Conservation (phyloP, 306 rosid species). For the Cicer pinnatifidum region DNA sequence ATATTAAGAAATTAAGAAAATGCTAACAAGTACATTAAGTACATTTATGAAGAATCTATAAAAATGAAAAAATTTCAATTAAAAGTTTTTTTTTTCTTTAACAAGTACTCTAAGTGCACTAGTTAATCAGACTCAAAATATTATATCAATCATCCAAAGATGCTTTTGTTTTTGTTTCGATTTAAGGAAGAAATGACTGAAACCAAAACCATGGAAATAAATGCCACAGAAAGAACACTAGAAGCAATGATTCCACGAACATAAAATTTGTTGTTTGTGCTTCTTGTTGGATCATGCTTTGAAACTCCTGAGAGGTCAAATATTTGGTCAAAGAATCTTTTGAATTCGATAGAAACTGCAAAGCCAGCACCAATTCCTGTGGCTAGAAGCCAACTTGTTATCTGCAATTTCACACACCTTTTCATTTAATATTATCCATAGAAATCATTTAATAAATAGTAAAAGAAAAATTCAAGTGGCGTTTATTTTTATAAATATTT, state of each 20-base stretch:
- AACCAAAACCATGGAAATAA: conserved; percentile 47
- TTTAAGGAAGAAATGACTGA: conserved; percentile 57
- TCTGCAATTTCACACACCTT: conserved; percentile 37
- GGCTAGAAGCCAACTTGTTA: conserved; percentile 50
- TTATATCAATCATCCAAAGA: conserved; percentile 27
- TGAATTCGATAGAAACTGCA: conserved; percentile 48
- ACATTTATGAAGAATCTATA: too few species aligned
- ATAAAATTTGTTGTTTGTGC: conserved; percentile 42
- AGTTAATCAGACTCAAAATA: too few species aligned
- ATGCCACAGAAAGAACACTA: conserved; percentile 43
- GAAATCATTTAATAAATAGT: too few species aligned
- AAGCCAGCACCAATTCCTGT: conserved; percentile 61
- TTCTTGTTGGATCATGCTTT: conserved; percentile 27
- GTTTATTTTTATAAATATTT: too few species aligned
- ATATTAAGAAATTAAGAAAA: background rate
- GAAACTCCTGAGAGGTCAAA: background rate
- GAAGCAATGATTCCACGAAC: conserved; percentile 44
- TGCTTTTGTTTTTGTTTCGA: conserved; percentile 37
- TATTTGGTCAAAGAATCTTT: background rate
- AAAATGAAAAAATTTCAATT: too few species aligned
- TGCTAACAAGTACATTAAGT: too few species aligned
- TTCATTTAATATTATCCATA: background rate
- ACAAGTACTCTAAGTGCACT: too few species aligned
- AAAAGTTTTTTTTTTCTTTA: too few species aligned
- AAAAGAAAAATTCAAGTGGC: too few species aligned